Percentiles rank a stretch among this genome's conserved stretches.
Evolutionary conservation across 2,329 filamentous ascomycete species (phyloP).

Genomic region (Cytospora mali): DNA sequence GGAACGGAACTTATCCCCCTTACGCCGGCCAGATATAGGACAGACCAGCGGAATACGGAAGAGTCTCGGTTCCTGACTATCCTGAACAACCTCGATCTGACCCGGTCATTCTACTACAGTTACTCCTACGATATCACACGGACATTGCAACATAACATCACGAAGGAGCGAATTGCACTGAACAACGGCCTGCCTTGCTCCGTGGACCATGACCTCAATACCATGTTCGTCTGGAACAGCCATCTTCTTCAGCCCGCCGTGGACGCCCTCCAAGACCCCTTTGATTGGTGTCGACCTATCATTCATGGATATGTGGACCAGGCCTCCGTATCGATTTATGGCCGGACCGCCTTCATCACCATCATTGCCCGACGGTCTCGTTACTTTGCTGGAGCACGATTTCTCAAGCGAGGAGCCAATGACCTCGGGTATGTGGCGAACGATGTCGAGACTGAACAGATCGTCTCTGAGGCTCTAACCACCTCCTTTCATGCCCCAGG

Average conservation of each 20-base stretch:
- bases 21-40: slow-evolving; percentile 73
- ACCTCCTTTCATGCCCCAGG: slow-evolving; percentile 95
- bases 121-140: slow-evolving; percentile 96
- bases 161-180: slow-evolving; percentile 72
- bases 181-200: slow-evolving; percentile 63
- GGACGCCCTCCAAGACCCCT: slow-evolving; percentile 72
- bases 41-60: slow-evolving; percentile 80
- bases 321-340: slow-evolving; percentile 81
- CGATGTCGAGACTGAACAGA: slow-evolving; percentile 98
- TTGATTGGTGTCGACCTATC: slow-evolving; percentile 94
- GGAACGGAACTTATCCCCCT: slow-evolving; percentile 89
- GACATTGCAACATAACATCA: slow-evolving; percentile 90
- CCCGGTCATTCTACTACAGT: slow-evolving; percentile 94
- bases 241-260: slow-evolving; percentile 80
- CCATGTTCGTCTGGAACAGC: slow-evolving; percentile 98
- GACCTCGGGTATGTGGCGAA: slow-evolving; percentile 96
- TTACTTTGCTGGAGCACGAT: slow-evolving; percentile 91
- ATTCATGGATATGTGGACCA: slow-evolving; percentile 98
- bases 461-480: slow-evolving; percentile 90
- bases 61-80: slow-evolving; percentile 89
- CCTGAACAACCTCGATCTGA: slow-evolving; percentile 87
- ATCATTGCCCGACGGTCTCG: slow-evolving; percentile 91
- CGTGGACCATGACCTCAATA: slow-evolving; percentile 70
- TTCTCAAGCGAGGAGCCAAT: slow-evolving; percentile 92
- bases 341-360: slow-evolving; percentile 85